Evolutionary conservation across 139 green algal genomes (phyloP).

Genomic region (Micractinium sp.): DNA sequence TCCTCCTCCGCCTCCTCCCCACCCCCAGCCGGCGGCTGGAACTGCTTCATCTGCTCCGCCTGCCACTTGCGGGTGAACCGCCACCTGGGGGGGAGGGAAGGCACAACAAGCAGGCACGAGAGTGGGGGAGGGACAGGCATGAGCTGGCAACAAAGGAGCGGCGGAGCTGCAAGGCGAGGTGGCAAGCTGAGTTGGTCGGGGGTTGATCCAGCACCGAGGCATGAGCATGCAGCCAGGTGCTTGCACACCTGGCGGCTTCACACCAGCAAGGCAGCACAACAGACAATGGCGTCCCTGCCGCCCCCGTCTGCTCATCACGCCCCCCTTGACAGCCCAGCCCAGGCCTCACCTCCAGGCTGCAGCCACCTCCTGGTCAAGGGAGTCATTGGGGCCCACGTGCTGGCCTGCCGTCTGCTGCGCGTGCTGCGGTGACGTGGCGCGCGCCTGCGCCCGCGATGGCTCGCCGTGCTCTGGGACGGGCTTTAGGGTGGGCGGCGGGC

Average conservation of each 20-base stretch:
- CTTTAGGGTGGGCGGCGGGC: background rate
- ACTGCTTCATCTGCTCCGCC: conserved; percentile 42
- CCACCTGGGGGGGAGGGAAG: conserved; percentile 23
- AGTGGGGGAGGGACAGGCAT: background rate
- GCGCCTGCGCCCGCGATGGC: background rate
- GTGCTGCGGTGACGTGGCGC: background rate
- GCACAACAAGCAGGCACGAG: too few species aligned
- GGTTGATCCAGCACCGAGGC: too few species aligned
- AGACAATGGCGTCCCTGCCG: too few species aligned
- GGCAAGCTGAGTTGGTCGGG: too few species aligned
- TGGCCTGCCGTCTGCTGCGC: background rate
- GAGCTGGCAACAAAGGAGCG: background rate
- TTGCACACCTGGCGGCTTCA: too few species aligned
- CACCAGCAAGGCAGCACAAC: too few species aligned
- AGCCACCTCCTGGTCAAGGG: conserved; percentile 27
- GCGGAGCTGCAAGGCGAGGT: background rate
- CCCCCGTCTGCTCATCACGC: too few species aligned
- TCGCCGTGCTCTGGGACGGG: background rate
- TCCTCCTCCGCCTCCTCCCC: conserved; percentile 28
- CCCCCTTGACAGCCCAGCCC: too few species aligned
- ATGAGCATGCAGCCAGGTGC: too few species aligned
- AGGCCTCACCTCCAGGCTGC: conserved; percentile 33
- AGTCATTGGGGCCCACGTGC: background rate
- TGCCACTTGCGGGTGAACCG: conserved; percentile 55
- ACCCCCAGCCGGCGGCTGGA: conserved; percentile 9